Base-by-base conservation (phyloP, 139 green algal genomes). In the Coelastrella sp. region DNA sequence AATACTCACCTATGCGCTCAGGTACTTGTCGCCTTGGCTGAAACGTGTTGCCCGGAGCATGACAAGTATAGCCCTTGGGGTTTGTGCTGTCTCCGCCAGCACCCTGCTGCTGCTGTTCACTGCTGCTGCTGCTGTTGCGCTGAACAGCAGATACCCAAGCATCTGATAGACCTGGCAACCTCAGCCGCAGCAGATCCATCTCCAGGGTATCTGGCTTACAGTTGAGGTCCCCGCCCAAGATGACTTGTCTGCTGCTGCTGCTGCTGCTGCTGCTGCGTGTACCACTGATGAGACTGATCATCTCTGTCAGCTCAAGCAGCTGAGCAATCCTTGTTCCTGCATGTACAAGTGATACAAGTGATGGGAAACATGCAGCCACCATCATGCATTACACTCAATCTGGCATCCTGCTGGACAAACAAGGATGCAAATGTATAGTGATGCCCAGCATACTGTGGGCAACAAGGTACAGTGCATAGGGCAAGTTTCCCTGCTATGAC, bases 161-260 rank as follows among this genome's bases (percentile, higher is more conserved):
- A 90, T 88, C 59, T 85, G 63, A 40, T 63, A 90, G 1, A 27
- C 37, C 17, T 30, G 71, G 13, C 27, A 53, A 45, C 25, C 71
- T 5, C 66, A 88, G 69, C 85, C 60, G 37, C 45, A 93, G 79
- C 79, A 92, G 32, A 19, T 83, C 82, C 27, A 88, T 13, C 69
- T 93, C 89, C 32, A 93, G 53, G 0, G 86, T 88, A 25, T 91
- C 64, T 0, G 89, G 88, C 38, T 78, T 63, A 50, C 64, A 80
- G 72, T 93, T 93, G 5, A 93, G 41, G 83, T 93, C 89, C 0
- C 89, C 89, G 0, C 62, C 89, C 11, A 93, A 62, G 50, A 93
- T 57, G 5, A 80, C 32, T 3, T 80, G 37, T 21, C 40, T 59
- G 64, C 59, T 35, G 15, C 11, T 35, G n/a, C 41, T 57, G 79